Conservation (phyloP, 192 early-diverging fungal genomes). For the Entomortierella lignicola region DNA sequence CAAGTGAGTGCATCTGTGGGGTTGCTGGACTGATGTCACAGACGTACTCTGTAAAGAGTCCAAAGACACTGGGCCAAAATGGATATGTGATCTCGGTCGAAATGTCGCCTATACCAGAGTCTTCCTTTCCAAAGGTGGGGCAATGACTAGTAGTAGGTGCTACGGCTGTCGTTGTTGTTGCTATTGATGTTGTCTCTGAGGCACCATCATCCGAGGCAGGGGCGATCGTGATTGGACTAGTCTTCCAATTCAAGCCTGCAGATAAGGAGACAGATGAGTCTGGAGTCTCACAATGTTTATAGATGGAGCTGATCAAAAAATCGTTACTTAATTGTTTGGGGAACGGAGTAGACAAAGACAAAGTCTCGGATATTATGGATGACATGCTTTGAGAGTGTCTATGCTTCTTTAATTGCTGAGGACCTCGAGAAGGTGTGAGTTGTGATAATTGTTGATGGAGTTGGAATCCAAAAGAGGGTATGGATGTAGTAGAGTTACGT, state of each 20-base stretch:
- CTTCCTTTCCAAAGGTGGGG: constrained; percentile 13
- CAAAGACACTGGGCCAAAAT: constrained; percentile 52
- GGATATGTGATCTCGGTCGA: constrained; percentile 31
- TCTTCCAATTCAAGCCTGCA: constrained; percentile 32
- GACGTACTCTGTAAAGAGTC: constrained; percentile 45
- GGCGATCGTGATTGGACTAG: constrained; percentile 3
- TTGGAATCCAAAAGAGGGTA: constrained; percentile 27
- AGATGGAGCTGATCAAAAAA: not conserved
- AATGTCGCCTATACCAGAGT: constrained; percentile 22
- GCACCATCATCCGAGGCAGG: constrained; percentile 17
- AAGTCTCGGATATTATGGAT: constrained; percentile 27
- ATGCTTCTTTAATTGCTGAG: constrained; percentile 13
- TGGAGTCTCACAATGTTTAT: constrained; percentile 1
- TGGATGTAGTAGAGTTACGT: constrained; percentile 23
- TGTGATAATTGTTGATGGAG: constrained; percentile 19
- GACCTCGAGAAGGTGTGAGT: not conserved
- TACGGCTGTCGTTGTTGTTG: constrained; percentile 1
- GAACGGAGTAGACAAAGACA: constrained; percentile 10
- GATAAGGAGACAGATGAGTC: constrained; percentile 40
- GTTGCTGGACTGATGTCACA: constrained; percentile 19
- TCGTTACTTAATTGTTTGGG: not conserved
- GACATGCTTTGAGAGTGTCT: constrained; percentile 45
- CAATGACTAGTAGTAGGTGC: not conserved
- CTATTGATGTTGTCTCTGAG: constrained; percentile 5
- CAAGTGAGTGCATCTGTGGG: constrained; percentile 43